Evolutionary conservation across 148 eudicot genomes (phyloP), one percentile per base, ranked within the genome.

Genomic region (Rhododendron vialii): DNA sequence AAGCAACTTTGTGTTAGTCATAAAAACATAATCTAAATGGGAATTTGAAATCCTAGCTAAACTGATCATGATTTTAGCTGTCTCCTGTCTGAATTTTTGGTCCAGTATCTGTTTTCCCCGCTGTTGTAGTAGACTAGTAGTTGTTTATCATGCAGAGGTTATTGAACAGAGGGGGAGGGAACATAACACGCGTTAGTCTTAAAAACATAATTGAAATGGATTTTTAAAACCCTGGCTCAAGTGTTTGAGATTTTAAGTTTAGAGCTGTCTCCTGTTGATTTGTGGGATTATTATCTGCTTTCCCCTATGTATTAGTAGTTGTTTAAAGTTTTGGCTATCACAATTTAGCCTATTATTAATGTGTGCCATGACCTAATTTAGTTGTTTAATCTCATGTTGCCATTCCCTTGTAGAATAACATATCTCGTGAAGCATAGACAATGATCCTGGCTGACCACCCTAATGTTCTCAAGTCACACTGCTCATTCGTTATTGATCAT

Each of bases 341-440:
- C 63, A 26, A 55, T 83, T 33, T 7, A 59, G 65, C 65, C 65
- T 5, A 22, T 24, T 63, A 14, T 24, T 63, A 33, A 26, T 61
- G 51, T 47, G 83, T 2, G 7, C 28, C 55, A 38, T 74, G 35
- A 7, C 81, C 26, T 26, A 63, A 24, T 45, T 38, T 48, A 12
- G 55, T 13, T 30, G 28, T 50, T 86, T 83, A 24, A 74, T 48
- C 43, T 35, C 15, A 38, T 7, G 41, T 80, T 81, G 63, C 48
- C 86, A 61, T 78, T 65, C 30, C 67, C 35, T 24, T 89, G 77
- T 93, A 97, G 99, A 95, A 94, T 50, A 95, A 88, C 79, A 86
- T 97, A 84, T 97, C 92, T 74, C 95, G 96, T 24, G 99, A 97
- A 93, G 98, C 98, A 36, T 98, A 97, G 77, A 95, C 94, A 24